Evolutionary conservation across 345 rosid species (phyloP).

Genomic region (Diplotaxis tenuifolia): DNA sequence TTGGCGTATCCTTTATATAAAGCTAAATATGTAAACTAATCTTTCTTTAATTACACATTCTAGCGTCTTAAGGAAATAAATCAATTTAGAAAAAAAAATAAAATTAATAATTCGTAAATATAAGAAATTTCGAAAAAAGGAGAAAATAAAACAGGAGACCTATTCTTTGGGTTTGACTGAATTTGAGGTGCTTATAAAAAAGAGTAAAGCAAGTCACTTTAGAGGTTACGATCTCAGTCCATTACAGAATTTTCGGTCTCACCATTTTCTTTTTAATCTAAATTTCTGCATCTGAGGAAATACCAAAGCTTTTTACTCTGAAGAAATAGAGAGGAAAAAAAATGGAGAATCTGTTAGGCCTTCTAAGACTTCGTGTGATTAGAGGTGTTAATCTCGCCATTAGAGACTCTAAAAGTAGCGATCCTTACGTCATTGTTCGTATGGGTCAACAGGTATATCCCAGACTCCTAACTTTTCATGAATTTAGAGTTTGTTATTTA

Average conservation of each 20-base stretch:
- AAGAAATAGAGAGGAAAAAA: not conserved
- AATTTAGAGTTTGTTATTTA: not conserved
- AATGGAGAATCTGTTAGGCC: conserved; percentile 72
- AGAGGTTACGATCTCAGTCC: not conserved
- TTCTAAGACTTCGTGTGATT: conserved; percentile 66
- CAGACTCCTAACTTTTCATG: not conserved
- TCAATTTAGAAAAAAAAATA: not conserved
- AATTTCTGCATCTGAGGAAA: not conserved
- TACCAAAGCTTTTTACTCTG: not conserved
- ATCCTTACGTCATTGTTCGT: conserved; percentile 69
- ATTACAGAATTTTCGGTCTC: not conserved
- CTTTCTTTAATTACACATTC: not conserved
- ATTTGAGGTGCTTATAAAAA: not conserved
- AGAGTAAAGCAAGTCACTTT: not conserved
- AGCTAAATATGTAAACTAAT: not conserved
- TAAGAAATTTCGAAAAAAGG: not conserved
- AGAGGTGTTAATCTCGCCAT: conserved; percentile 84
- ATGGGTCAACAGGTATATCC: conserved; percentile 75
- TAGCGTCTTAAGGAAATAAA: not conserved
- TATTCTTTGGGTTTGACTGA: not conserved
- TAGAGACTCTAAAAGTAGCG: conserved; percentile 73
- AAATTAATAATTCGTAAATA: too few species aligned
- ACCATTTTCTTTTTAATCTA: not conserved
- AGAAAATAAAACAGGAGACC: not conserved
- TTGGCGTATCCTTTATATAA: not conserved